Evolutionary conservation across 1,284 basidiomycete genomes (phyloP), one percentile per base, ranked within the genome.

Genomic region (Sanghuangporus baumii): DNA sequence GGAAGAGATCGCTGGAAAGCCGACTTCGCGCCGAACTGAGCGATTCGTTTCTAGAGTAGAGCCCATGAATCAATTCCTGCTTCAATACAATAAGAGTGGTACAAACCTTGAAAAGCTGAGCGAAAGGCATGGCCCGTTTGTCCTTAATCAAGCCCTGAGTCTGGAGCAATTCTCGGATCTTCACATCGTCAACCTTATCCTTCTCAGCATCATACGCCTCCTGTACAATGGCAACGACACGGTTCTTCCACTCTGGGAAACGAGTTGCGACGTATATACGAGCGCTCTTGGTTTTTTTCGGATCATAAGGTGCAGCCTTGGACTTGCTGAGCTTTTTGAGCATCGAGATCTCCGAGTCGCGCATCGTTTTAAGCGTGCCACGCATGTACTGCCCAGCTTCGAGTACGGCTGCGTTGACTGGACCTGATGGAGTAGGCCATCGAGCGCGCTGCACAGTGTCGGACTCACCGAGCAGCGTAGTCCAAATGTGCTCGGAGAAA

Each of bases 201-300:
- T 78, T 78, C 58, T 77, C 75, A 57, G 78, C 79, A 65, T 82
- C 79, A 71, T 90, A 95, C 23, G 89, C 80, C 16, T 86, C 84
- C 75, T 86, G 84, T 61, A 98, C 81, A 52, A 88, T 79, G 68
- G 86, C 83, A 56, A 98, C 89, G 70, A 92, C 92, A 48, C 76
- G 75, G 71, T 94, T 86, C 74, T 99, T 96, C 96, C 96, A 99
- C 67, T 87, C 88, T 0, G 96, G 96, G 87, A 96, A 98, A 63
- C 80, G 76, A 52, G 86, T 93, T 57, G 97, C 93, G 56, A 98
- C 92, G 75, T 93, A 98, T 52, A 99, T 84, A 61, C 90, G 80
- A 26, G 95, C 89, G 59, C 85, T 86, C 78, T 94, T 96, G 3
- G 94, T 87, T 71, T 88, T 87, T 74, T 88, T 87, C 5, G 91